These are phyloP conservation scores for Leccinum fuscescens DNA, from an alignment of 1,284 basidiomycete genomes.

Conservation along the genomic window DNA sequence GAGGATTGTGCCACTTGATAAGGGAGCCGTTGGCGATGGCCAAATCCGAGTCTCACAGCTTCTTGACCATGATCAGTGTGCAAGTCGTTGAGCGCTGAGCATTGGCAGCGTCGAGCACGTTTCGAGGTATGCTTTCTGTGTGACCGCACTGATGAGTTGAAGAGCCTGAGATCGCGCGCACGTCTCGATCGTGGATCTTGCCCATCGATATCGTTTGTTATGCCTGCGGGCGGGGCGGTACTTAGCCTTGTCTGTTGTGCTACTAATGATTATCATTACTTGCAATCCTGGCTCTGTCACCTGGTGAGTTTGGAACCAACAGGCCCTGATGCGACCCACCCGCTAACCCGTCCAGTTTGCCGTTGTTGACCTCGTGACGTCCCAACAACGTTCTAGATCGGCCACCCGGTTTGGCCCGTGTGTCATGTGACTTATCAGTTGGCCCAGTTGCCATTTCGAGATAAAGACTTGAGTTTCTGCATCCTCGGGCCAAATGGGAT, in stretches of 20 bases:
- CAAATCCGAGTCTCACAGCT: neutral
- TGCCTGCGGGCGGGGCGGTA: neutral
- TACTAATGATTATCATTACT: neutral
- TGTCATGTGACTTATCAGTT: constrained; percentile 26
- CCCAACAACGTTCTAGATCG: neutral
- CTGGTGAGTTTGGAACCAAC: neutral
- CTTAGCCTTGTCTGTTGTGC: neutral
- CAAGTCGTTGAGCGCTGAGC: constrained; percentile 12
- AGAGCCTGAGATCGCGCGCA: neutral
- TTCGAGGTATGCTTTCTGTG: constrained; percentile 9
- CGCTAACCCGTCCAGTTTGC: constrained; percentile 9
- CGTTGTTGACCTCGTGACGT: constrained; percentile 11
- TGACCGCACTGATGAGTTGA: constrained; percentile 6
- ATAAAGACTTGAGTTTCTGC: constrained; percentile 21
- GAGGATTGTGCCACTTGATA: constrained; percentile 21
- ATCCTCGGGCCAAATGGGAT: constrained; percentile 21
- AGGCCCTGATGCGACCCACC: neutral
- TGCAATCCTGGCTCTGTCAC: neutral
- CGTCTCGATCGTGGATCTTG: neutral
- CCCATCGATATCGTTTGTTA: neutral
- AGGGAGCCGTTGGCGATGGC: constrained; percentile 8
- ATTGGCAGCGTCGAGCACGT: constrained; percentile 7
- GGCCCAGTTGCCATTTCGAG: constrained; percentile 24
- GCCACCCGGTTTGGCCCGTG: constrained; percentile 21
- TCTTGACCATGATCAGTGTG: constrained; percentile 20